These are phyloP conservation scores for Achlya hypogyna DNA, from an alignment of 352 stramenopile species.

Conservation along the genomic window DNA sequence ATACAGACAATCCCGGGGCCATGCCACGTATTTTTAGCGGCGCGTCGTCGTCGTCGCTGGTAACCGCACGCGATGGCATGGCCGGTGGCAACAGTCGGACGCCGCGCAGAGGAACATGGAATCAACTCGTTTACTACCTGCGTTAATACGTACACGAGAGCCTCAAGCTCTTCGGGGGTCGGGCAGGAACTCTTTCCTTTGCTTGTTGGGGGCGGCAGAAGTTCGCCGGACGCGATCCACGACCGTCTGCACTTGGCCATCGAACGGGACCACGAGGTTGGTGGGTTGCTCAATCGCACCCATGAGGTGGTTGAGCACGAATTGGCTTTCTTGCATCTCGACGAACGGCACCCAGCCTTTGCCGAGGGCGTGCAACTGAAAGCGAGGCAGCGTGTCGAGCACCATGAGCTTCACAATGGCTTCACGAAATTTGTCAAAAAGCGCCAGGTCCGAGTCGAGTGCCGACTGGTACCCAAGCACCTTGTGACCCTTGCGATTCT, in stretches of 20 bases:
- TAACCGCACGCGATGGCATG: too few species aligned
- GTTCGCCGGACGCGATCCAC: background rate
- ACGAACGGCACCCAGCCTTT: background rate
- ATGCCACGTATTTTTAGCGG: too few species aligned
- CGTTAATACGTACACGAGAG: too few species aligned
- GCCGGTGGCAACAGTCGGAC: too few species aligned
- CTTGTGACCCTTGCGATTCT: constrained; percentile 1
- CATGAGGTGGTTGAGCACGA: background rate
- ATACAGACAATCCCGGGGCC: too few species aligned
- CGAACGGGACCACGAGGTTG: background rate
- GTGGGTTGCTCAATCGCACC: background rate
- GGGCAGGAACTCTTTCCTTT: background rate
- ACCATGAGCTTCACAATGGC: constrained; percentile 5
- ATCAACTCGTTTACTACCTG: too few species aligned
- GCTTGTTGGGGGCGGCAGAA: too few species aligned
- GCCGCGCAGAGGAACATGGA: too few species aligned
- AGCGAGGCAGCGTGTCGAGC: constrained; percentile 3
- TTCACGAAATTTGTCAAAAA: background rate
- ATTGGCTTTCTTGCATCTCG: background rate
- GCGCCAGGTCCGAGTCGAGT: background rate
- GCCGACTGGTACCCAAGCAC: background rate
- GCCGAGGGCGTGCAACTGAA: background rate
- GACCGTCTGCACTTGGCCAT: background rate
- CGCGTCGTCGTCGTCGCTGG: too few species aligned
- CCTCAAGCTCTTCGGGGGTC: background rate